Evolutionary conservation across 2,329 filamentous ascomycete species (phyloP).

Genomic region (Hypoxylon sp.): DNA sequence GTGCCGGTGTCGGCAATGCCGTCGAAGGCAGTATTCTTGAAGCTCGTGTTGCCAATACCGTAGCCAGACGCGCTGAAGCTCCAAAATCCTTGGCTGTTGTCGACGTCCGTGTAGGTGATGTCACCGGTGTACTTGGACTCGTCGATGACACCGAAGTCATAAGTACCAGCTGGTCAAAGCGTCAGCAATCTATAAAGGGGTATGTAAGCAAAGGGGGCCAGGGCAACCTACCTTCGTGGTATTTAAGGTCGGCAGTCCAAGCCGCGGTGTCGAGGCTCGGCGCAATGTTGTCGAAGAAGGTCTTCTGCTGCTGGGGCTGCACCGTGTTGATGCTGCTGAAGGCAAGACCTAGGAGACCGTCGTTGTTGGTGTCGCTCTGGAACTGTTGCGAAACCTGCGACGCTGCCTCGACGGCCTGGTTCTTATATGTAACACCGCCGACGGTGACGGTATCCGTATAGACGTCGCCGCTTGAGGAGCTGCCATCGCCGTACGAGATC

Average conservation of each 20-base stretch:
- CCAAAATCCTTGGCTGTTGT: conserved; percentile 54
- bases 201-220: neutral
- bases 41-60: conserved; percentile 47
- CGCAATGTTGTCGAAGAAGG: conserved; percentile 54
- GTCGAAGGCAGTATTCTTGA: conserved; percentile 45
- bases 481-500: conserved; percentile 53
- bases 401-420: conserved; percentile 54
- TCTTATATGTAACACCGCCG: conserved; percentile 49
- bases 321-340: conserved; percentile 55
- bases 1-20: conserved; percentile 73
- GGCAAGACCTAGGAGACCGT: conserved; percentile 54
- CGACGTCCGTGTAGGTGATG: conserved; percentile 53
- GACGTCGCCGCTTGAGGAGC: conserved; percentile 53
- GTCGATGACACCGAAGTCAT: conserved; percentile 56
- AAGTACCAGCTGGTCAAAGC: conserved; percentile 48
- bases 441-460: conserved; percentile 53
- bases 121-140: conserved; percentile 51
- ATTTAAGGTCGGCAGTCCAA: conserved; percentile 54
- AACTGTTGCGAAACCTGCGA: conserved; percentile 50
- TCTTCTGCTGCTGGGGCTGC: conserved; percentile 47
- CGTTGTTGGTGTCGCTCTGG: conserved; percentile 50
- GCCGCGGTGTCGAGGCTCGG: conserved; percentile 47
- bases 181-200: conserved; percentile 26
- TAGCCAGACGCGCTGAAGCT: conserved; percentile 49
- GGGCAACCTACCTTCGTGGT: conserved; percentile 43